A percentile compares a stretch with the other conserved stretches of the same genome.
Conservation (phyloP, 148 eudicot species). For the Camellia granthamiana region DNA sequence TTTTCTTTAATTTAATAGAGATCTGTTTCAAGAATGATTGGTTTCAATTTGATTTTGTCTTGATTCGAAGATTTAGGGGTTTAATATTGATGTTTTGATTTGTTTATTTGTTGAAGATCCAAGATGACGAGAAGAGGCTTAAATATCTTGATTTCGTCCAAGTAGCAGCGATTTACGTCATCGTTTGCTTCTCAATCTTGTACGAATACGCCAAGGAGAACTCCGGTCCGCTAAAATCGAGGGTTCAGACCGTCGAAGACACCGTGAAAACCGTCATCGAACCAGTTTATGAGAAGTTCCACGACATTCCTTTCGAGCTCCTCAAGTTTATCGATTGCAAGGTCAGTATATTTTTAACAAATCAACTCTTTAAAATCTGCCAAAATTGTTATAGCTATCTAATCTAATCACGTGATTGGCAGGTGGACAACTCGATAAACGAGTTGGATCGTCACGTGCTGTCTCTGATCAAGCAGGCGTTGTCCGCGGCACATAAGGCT, state of each 20-base stretch:
- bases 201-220: constrained; percentile 46
- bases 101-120: constrained; percentile 24
- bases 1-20: neutral
- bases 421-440: constrained; percentile 47
- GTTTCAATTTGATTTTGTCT: neutral
- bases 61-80: neutral
- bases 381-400: neutral
- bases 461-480: constrained; percentile 28
- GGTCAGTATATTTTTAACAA: constrained; percentile 21
- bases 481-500: constrained; percentile 31
- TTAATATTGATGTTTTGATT: neutral
- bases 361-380: too few relatives aligned
- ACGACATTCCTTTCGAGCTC: constrained; percentile 33
- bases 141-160: constrained; percentile 49
- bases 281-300: constrained; percentile 45
- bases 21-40: neutral
- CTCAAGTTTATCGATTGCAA: constrained; percentile 48
- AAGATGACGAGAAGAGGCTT: constrained; percentile 30
- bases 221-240: constrained; percentile 43
- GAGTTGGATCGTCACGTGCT: constrained; percentile 54
- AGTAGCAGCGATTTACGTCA: constrained; percentile 30
- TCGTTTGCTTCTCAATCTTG: constrained; percentile 30
- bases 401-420: constrained; percentile 13
- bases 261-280: constrained; percentile 40
- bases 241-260: constrained; percentile 40